A percentile compares a stretch with the other conserved stretches of the same genome.
Evolutionary conservation across 768 basidiomycete species (phyloP).

Genomic region (Auricularia sp.): DNA sequence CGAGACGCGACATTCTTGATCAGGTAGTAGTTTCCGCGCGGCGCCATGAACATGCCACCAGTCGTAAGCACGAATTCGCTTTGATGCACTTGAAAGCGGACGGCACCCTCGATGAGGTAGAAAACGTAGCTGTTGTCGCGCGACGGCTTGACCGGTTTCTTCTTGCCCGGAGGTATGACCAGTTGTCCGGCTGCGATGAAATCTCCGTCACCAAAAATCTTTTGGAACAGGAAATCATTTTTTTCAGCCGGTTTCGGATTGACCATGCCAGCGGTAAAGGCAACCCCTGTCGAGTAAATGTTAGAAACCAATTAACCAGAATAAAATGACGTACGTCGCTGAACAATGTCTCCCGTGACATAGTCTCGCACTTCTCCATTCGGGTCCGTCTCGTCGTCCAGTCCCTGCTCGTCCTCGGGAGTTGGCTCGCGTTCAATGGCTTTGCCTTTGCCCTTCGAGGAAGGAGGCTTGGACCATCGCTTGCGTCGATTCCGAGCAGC

Average conservation of each 20-base stretch:
- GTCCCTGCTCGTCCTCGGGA: conserved; percentile 43
- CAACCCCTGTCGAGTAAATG: conserved; percentile 45
- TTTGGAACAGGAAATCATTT: conserved; percentile 75
- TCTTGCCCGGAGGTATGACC: conserved; percentile 63
- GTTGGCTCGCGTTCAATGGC: neutral
- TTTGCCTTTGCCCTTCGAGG: conserved; percentile 4
- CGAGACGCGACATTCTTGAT: conserved; percentile 80
- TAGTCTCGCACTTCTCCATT: conserved; percentile 62
- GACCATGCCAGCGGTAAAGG: conserved; percentile 63
- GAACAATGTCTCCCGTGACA: conserved; percentile 45
- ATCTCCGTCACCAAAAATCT: conserved; percentile 82
- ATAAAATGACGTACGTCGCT: conserved; percentile 49
- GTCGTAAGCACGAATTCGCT: conserved; percentile 67
- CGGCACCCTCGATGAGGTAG: conserved; percentile 79
- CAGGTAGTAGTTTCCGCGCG: conserved; percentile 84
- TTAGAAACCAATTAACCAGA: neutral
- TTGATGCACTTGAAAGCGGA: conserved; percentile 75
- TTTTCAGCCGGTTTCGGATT: conserved; percentile 48
- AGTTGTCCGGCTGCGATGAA: conserved; percentile 89
- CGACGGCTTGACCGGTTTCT: conserved; percentile 78
- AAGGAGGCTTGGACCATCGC: conserved; percentile 15
- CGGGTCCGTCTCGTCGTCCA: conserved; percentile 71
- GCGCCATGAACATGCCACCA: conserved; percentile 84
- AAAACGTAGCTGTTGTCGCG: conserved; percentile 93
- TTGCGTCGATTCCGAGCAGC: conserved; percentile 27